Percentiles rank a stretch among this genome's conserved stretches.
These are phyloP conservation scores for Microbotryum silenes-acaulis DNA, from an alignment of 1,284 basidiomycete genomes.

Conservation along the genomic window DNA sequence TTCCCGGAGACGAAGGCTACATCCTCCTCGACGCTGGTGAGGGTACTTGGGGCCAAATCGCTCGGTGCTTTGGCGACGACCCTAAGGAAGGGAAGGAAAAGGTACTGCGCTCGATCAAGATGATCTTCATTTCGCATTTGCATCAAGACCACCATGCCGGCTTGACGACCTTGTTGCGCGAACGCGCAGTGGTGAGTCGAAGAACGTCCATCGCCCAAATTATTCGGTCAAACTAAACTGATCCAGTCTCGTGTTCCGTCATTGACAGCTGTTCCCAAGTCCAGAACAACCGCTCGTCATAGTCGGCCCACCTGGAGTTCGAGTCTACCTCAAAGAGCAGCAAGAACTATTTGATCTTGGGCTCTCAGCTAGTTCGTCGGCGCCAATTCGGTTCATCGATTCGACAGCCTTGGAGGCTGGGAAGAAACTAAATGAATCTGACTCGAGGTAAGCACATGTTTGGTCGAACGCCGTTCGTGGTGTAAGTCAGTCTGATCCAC, in stretches of 20 bases:
- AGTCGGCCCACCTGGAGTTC: slow-evolving; percentile 23
- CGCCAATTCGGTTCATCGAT: slow-evolving; percentile 24
- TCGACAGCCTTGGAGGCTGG: slow-evolving; percentile 21
- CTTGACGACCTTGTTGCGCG: slow-evolving; percentile 61
- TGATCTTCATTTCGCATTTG: slow-evolving; percentile 81
- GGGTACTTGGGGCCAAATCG: slow-evolving; percentile 82
- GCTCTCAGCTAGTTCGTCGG: slow-evolving; percentile 18
- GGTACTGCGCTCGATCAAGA: slow-evolving; percentile 60
- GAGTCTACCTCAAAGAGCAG: slow-evolving; percentile 30
- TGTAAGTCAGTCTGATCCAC: neutral
- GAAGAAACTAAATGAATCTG: neutral
- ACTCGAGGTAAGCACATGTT: slow-evolving; percentile 9
- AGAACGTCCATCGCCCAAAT: neutral
- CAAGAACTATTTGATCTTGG: slow-evolving; percentile 35
- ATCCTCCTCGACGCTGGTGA: slow-evolving; percentile 85
- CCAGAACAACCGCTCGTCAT: slow-evolving; percentile 22
- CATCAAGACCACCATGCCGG: slow-evolving; percentile 93
- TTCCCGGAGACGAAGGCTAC: slow-evolving; percentile 55
- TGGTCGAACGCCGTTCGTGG: neutral
- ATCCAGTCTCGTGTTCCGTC: too few relatives aligned
- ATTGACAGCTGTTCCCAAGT: slow-evolving; percentile 10
- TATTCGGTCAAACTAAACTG: neutral
- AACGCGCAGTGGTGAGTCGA: slow-evolving; percentile 58
- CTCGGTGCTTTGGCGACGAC: slow-evolving; percentile 62
- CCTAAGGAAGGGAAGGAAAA: slow-evolving; percentile 18